Evolutionary conservation across 2,329 filamentous ascomycete species (phyloP).

Genomic region (Camillea tinctor): DNA sequence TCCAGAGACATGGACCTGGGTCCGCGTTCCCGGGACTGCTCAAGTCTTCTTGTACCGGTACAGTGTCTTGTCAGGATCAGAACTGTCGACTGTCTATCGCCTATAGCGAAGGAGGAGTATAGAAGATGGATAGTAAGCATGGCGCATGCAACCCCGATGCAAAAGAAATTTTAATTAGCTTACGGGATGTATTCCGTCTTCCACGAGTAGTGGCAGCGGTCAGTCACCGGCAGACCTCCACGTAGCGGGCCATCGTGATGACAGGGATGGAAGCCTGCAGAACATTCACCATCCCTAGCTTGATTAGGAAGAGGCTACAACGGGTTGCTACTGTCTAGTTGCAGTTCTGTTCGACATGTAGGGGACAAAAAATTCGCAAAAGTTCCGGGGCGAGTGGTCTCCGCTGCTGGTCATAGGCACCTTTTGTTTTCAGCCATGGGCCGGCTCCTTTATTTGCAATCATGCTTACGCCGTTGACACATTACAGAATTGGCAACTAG

Average conservation of each 20-base stretch:
- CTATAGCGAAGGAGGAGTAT: slow-evolving; percentile 6
- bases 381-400: background rate
- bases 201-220: slow-evolving; percentile 17
- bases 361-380: background rate
- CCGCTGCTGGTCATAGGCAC: background rate
- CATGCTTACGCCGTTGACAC: background rate
- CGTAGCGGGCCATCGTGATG: slow-evolving; percentile 23
- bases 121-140: slow-evolving; percentile 18
- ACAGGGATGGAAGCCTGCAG: slow-evolving; percentile 19
- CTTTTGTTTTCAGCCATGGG: background rate
- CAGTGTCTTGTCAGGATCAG: slow-evolving; percentile 14
- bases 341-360: background rate
- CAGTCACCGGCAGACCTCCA: slow-evolving; percentile 21
- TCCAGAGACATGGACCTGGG: slow-evolving; percentile 21
- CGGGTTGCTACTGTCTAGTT: background rate
- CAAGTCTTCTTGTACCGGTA: slow-evolving; percentile 12
- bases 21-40: slow-evolving; percentile 15
- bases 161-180: slow-evolving; percentile 20
- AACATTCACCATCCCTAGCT: background rate
- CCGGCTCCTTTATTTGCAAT: background rate
- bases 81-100: slow-evolving; percentile 9
- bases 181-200: slow-evolving; percentile 20
- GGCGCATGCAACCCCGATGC: slow-evolving; percentile 18
- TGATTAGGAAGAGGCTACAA: slow-evolving; percentile 6
- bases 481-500: background rate